A percentile compares a stretch with the other conserved stretches of the same genome.
phyloP scores from a whole-genome alignment of 2,329 filamentous ascomycete species.

The Fusarium nygamai region DNA sequence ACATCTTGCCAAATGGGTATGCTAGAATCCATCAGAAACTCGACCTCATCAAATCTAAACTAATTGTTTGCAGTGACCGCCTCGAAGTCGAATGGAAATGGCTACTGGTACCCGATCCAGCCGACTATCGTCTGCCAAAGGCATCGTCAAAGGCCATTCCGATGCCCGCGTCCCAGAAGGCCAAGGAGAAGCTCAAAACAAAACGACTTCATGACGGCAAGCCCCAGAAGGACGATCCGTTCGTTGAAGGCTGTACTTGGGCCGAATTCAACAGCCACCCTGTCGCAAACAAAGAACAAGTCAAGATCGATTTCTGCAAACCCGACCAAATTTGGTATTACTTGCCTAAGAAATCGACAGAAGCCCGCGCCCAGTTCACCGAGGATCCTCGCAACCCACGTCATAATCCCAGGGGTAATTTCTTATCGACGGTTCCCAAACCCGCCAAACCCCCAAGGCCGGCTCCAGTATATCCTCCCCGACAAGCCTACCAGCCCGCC shows the following conservation, averaged over 20 bases:
- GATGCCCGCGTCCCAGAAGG: conserved; percentile 71
- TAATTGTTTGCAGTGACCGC: conserved; percentile 68
- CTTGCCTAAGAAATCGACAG: conserved; percentile 84
- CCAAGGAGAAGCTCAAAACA: conserved; percentile 74
- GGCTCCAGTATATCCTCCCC: conserved; percentile 39
- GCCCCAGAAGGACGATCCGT: conserved; percentile 72
- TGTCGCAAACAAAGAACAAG: conserved; percentile 66
- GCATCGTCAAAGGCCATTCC: conserved; percentile 78
- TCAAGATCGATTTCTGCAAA: conserved; percentile 76
- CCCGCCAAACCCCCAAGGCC: conserved; percentile 59
- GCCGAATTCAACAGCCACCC: conserved; percentile 79
- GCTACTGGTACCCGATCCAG: conserved; percentile 76
- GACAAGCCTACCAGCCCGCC: conserved; percentile 42
- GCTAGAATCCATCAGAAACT: conserved; percentile 45
- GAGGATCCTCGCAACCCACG: conserved; percentile 71
- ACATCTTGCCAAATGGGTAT: conserved; percentile 86
- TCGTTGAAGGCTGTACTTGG: conserved; percentile 76
- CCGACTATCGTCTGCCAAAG: conserved; percentile 77
- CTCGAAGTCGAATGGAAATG: conserved; percentile 88
- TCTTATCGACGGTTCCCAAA: conserved; percentile 74
- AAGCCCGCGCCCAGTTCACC: conserved; percentile 90
- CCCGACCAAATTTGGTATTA: conserved; percentile 88
- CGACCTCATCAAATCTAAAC: conserved; percentile 29
- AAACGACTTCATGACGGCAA: conserved; percentile 69
- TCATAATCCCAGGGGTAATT: conserved; percentile 76